These are phyloP conservation scores for Actinidia chinensis DNA, from an alignment of 179 eudicot species.

Conservation along the genomic window DNA sequence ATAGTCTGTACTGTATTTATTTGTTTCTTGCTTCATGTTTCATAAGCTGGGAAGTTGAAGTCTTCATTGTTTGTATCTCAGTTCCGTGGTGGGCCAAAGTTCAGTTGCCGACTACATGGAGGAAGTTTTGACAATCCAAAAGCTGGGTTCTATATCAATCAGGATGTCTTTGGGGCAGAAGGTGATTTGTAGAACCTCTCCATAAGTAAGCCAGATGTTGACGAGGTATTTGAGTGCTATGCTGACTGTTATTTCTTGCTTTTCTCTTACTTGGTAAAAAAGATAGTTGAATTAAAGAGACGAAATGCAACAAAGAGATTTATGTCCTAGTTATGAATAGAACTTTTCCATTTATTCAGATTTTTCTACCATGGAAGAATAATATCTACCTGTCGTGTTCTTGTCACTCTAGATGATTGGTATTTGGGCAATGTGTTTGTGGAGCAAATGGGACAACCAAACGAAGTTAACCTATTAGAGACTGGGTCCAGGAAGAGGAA, in stretches of 20 bases:
- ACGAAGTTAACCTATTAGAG: conserved; percentile 72
- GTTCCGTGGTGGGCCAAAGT: conserved; percentile 98
- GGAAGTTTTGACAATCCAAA: conserved; percentile 93
- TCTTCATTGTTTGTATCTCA: conserved; percentile 25
- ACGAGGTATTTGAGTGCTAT: conserved; percentile 63
- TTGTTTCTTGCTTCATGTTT: neutral
- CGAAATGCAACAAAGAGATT: neutral
- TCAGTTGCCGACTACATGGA: conserved; percentile 97
- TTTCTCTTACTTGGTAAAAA: neutral
- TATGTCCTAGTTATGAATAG: neutral
- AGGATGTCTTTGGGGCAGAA: conserved; percentile 92
- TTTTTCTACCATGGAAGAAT: neutral
- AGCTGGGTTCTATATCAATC: conserved; percentile 87
- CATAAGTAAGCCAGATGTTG: conserved; percentile 99
- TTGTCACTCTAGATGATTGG: conserved; percentile 71
- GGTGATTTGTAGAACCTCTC: conserved; percentile 97
- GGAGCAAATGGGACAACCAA: conserved; percentile 96
- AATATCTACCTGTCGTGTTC: neutral
- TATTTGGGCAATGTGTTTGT: conserved; percentile 92
- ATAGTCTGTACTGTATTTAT: neutral
- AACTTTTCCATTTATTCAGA: neutral
- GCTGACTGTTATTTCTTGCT: neutral
- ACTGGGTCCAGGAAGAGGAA: conserved; percentile 98
- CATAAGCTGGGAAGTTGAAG: neutral
- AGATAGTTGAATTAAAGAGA: neutral